These are phyloP conservation scores for Neonectria sp. DNA, from an alignment of 2,329 filamentous ascomycete genomes.

Conservation along the genomic window DNA sequence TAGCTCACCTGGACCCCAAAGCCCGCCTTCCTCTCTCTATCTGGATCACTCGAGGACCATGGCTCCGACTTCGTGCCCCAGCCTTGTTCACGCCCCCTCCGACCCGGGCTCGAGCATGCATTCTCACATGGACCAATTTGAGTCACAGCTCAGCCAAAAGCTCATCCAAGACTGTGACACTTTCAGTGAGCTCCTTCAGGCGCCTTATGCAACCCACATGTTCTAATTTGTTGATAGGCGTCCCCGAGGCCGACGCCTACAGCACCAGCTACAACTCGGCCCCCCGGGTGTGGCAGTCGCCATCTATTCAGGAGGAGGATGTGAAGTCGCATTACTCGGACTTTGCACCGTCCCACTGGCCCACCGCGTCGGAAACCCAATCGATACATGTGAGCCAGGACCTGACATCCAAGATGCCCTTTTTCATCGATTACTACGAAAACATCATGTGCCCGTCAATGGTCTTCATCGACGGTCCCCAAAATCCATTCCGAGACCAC, in stretches of 20 bases:
- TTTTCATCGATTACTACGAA: constrained; percentile 94
- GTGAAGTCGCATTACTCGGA: constrained; percentile 61
- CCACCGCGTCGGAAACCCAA: constrained; percentile 61
- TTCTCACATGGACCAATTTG: constrained; percentile 72
- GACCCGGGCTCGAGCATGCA: constrained; percentile 73
- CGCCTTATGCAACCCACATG: constrained; percentile 52
- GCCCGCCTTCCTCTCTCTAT: constrained; percentile 69
- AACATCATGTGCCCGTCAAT: constrained; percentile 93
- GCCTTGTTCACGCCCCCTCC: constrained; percentile 72
- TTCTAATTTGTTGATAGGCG: constrained; percentile 61
- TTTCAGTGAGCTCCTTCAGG: constrained; percentile 64
- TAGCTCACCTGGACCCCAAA: constrained; percentile 69
- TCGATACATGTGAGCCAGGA: constrained; percentile 70
- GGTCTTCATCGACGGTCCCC: constrained; percentile 89
- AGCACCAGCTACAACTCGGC: constrained; percentile 65
- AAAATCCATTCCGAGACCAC: constrained; percentile 89
- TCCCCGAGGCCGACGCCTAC: constrained; percentile 68
- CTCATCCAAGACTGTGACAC: constrained; percentile 69
- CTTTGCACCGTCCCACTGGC: constrained; percentile 64
- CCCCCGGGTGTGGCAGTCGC: constrained; percentile 63
- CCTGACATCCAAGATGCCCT: constrained; percentile 84
- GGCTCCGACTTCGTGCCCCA: constrained; percentile 73
- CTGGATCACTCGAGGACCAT: constrained; percentile 65
- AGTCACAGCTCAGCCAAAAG: constrained; percentile 68
- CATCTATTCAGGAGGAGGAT: constrained; percentile 60